These are phyloP conservation scores for Fagopyrum homotropicum DNA, from an alignment of 148 eudicot genomes.

Conservation along the genomic window DNA sequence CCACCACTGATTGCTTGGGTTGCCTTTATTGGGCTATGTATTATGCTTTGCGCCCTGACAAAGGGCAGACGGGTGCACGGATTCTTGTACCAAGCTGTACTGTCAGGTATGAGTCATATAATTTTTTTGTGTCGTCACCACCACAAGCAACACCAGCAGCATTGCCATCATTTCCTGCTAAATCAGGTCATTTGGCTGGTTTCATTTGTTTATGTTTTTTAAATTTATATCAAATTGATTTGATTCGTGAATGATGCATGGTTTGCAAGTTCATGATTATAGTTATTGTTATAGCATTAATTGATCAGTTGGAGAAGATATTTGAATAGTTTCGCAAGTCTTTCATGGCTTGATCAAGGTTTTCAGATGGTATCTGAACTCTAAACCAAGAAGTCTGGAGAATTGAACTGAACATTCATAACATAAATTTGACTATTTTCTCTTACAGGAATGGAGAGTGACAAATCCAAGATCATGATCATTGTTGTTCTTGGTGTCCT, in stretches of 20 bases:
- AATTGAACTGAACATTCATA: neutral
- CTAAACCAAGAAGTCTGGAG: too few relatives aligned
- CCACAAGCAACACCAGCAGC: neutral
- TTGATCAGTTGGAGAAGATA: too few relatives aligned
- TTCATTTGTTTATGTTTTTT: neutral
- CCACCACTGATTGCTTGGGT: slow-evolving; percentile 24
- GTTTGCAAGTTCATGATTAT: too few relatives aligned
- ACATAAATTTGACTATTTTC: neutral
- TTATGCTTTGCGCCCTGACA: neutral
- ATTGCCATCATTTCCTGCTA: too few relatives aligned
- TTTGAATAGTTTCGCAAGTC: too few relatives aligned
- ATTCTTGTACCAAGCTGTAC: neutral
- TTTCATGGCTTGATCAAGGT: too few relatives aligned
- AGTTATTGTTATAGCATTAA: too few relatives aligned
- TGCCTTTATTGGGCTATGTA: neutral
- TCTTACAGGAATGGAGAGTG: neutral
- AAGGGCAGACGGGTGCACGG: neutral
- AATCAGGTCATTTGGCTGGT: neutral
- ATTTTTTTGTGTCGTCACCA: neutral
- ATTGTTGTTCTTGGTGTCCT: slow-evolving; percentile 4
- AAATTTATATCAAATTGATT: too few relatives aligned
- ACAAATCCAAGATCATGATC: neutral
- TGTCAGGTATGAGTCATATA: neutral
- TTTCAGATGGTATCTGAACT: too few relatives aligned
- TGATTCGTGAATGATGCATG: too few relatives aligned